phyloP scores from a whole-genome alignment of 2,329 filamentous ascomycete genomes.

The Aspergillus arachidicola region DNA sequence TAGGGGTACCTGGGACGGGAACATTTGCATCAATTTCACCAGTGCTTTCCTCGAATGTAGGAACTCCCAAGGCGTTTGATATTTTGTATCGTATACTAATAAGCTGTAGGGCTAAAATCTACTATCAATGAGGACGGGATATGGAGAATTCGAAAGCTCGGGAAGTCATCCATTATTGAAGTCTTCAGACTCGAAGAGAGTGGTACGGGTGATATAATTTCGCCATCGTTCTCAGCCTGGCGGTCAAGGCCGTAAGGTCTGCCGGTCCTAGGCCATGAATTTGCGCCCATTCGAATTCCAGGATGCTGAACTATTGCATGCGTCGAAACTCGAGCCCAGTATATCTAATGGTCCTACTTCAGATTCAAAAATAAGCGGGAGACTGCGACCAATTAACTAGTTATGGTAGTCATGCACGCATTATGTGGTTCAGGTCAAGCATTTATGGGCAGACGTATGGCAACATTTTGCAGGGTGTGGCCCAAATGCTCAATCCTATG shows the following conservation, averaged over 20 bases:
- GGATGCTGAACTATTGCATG: neutral
- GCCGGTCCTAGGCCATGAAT: neutral
- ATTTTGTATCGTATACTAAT: neutral
- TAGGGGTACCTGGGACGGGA: constrained; percentile 80
- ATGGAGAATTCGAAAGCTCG: constrained; percentile 74
- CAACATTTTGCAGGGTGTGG: neutral
- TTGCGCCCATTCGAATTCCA: too few species aligned
- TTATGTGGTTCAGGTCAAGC: neutral
- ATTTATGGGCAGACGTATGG: neutral
- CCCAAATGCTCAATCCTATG: neutral
- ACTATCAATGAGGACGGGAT: constrained; percentile 70
- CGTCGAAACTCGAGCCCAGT: neutral
- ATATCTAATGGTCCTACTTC: neutral
- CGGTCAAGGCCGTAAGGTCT: constrained; percentile 32
- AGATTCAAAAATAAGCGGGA: neutral
- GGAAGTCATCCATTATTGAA: constrained; percentile 68
- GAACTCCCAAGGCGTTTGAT: constrained; percentile 27
- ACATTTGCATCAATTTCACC: constrained; percentile 91
- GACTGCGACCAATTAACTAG: neutral
- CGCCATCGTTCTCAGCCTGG: constrained; percentile 77
- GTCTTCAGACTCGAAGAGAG: constrained; percentile 73
- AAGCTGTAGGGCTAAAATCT: constrained; percentile 59
- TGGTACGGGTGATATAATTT: constrained; percentile 75
- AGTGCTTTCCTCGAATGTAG: constrained; percentile 74
- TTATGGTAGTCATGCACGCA: neutral